These are phyloP conservation scores for Elsinoe perseae DNA, from an alignment of 2,329 filamentous ascomycete genomes.

Conservation along the genomic window DNA sequence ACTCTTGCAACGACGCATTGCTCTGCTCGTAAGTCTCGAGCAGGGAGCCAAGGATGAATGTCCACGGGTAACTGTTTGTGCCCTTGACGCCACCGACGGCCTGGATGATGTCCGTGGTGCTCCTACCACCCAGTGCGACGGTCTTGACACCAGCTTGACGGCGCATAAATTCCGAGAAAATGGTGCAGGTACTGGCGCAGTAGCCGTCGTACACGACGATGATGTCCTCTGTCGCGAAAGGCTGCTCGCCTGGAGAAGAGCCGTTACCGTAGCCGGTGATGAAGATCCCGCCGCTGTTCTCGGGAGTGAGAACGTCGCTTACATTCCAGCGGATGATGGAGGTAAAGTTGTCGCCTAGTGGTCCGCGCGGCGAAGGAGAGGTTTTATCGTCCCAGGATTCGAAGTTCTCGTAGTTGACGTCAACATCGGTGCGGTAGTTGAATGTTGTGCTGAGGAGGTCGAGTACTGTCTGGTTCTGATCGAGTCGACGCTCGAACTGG, in stretches of 20 bases:
- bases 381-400: conserved; percentile 41
- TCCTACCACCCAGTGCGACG: conserved; percentile 38
- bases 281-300: conserved; percentile 30
- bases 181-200: conserved; percentile 41
- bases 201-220: conserved; percentile 43
- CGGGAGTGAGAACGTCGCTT: conserved; percentile 36
- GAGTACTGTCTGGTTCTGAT: conserved; percentile 34
- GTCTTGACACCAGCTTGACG: conserved; percentile 38
- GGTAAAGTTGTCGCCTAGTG: conserved; percentile 49
- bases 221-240: conserved; percentile 52
- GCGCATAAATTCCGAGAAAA: conserved; percentile 40
- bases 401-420: conserved; percentile 45
- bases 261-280: conserved; percentile 45
- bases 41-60: conserved; percentile 22
- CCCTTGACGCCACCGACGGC: conserved; percentile 41
- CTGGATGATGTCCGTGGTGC: conserved; percentile 36
- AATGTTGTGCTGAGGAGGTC: conserved; percentile 36
- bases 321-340: conserved; percentile 48
- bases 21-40: conserved; percentile 22
- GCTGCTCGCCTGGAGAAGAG: conserved; percentile 40
- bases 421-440: conserved; percentile 41
- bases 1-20: conserved; percentile 16
- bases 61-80: conserved; percentile 28
- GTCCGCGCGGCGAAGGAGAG: conserved; percentile 34
- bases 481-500: conserved; percentile 27